Conservation (phyloP, 2,329 filamentous ascomycete genomes). For the Didymellaceae sp. region DNA sequence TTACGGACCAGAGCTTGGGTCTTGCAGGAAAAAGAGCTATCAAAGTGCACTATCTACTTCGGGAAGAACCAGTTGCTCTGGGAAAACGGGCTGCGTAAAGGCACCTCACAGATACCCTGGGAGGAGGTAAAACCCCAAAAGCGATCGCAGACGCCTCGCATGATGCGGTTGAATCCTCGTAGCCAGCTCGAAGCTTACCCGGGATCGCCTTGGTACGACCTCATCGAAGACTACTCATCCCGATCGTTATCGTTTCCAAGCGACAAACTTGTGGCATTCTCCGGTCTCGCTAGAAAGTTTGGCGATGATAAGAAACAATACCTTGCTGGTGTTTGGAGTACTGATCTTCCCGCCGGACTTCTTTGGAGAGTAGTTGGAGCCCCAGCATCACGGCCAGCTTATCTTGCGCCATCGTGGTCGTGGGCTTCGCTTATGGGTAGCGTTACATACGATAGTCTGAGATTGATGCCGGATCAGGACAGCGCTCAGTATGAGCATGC, state of each 20-base stretch:
- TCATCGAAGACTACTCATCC: neutral
- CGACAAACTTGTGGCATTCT: neutral
- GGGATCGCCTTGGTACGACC: no score
- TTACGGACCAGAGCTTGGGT: slow-evolving; percentile 7
- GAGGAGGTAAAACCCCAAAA: neutral
- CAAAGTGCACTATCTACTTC: neutral
- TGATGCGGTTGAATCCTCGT: neutral
- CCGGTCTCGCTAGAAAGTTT: neutral
- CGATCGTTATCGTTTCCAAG: neutral
- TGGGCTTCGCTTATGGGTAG: slow-evolving; percentile 5
- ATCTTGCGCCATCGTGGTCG: slow-evolving; percentile 4
- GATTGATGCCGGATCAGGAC: no score
- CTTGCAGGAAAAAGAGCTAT: slow-evolving; percentile 5
- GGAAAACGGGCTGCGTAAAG: neutral
- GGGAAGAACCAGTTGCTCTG: neutral
- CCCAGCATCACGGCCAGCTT: neutral
- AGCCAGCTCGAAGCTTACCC: no score
- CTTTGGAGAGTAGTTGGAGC: neutral
- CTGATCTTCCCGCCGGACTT: neutral
- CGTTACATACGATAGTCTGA: neutral
- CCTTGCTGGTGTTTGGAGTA: neutral
- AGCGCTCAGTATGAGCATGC: no score
- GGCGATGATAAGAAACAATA: neutral
- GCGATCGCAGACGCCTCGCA: neutral
- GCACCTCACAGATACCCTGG: slow-evolving; percentile 1